Evolutionary conservation across 768 basidiomycete species (phyloP).

Genomic region (Collybiopsis luxurians): DNA sequence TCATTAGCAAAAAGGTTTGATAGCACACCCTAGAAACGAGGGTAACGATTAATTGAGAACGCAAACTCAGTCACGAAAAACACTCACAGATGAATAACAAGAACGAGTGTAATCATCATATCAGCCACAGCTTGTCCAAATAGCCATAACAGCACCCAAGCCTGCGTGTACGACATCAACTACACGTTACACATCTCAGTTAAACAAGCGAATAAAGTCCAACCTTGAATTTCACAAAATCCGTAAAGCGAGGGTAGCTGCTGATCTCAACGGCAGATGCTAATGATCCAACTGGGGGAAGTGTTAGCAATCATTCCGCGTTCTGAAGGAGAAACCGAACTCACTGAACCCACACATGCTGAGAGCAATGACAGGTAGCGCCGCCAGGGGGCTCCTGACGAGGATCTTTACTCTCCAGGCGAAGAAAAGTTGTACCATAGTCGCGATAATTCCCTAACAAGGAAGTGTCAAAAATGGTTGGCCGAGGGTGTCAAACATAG

Average conservation of each 20-base stretch:
- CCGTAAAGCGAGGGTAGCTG: background rate
- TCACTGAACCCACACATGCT: background rate
- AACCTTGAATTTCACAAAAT: background rate
- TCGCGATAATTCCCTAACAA: background rate
- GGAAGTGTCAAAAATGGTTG: background rate
- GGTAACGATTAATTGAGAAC: background rate
- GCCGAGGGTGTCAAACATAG: background rate
- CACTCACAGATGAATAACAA: background rate
- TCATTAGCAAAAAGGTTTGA: background rate
- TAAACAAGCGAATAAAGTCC: background rate
- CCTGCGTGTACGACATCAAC: background rate
- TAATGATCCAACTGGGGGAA: background rate
- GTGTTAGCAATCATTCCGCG: background rate
- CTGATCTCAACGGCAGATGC: background rate
- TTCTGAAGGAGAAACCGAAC: background rate
- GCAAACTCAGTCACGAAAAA: background rate
- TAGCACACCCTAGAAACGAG: background rate
- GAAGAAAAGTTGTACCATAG: background rate
- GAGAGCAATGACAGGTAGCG: background rate
- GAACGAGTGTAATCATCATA: background rate
- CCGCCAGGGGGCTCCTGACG: background rate
- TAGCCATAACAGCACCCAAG: background rate
- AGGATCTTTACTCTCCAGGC: background rate
- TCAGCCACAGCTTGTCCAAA: background rate
- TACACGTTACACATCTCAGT: background rate